phyloP scores from a whole-genome alignment of 768 basidiomycete genomes.

The Calocybe cyanea region DNA sequence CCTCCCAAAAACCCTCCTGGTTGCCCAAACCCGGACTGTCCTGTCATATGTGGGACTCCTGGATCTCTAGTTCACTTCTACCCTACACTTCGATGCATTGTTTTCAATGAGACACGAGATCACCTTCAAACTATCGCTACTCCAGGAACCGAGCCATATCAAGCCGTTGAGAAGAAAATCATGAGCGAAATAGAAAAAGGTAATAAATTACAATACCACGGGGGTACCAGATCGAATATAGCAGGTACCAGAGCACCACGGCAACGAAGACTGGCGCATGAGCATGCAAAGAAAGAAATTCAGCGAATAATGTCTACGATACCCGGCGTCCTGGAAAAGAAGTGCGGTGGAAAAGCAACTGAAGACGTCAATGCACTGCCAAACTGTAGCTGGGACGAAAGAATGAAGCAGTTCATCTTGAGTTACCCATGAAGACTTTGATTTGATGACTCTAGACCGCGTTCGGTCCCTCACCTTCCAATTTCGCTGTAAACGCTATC shows the following conservation, averaged over 20 bases:
- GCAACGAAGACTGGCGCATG: conserved; percentile 11
- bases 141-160: conserved; percentile 38
- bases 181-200: conserved; percentile 27
- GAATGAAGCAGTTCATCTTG: conserved; percentile 62
- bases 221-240: conserved; percentile 12
- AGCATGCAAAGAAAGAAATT: conserved; percentile 14
- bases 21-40: conserved; percentile 78
- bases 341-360: conserved; percentile 41
- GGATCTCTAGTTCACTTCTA: conserved; percentile 75
- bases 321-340: conserved; percentile 25
- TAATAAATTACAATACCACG: neutral
- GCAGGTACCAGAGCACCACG: conserved; percentile 10
- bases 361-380: conserved; percentile 30
- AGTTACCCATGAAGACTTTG: conserved; percentile 44
- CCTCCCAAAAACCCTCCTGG: conserved; percentile 50
- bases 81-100: conserved; percentile 42
- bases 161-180: conserved; percentile 38
- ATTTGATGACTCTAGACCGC: neutral
- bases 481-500: neutral
- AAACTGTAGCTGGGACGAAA: conserved; percentile 56
- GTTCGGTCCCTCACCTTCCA: neutral
- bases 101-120: conserved; percentile 37
- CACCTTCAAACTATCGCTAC: conserved; percentile 30
- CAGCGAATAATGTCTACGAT: conserved; percentile 30
- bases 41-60: conserved; percentile 78